Evolutionary conservation across 768 basidiomycete genomes (phyloP).

Genomic region (Phaeotremella fagi): DNA sequence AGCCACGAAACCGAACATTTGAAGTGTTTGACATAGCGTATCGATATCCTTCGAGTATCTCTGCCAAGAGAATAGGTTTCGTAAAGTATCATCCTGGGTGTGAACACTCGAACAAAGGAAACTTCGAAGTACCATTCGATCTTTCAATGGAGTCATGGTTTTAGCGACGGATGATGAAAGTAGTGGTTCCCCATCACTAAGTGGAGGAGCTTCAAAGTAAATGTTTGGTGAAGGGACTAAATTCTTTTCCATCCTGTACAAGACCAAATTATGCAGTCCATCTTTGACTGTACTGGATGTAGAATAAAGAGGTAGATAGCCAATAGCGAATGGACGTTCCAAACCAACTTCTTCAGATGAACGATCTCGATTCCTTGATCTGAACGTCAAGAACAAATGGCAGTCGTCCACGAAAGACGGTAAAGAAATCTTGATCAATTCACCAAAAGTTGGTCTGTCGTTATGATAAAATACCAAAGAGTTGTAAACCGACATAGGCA

Average conservation of each 20-base stretch:
- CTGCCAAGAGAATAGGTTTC: conserved; percentile 58
- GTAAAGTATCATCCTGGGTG: conserved; percentile 81
- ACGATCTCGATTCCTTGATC: conserved; percentile 54
- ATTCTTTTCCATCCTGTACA: conserved; percentile 77
- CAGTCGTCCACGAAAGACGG: conserved; percentile 62
- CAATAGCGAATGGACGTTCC: conserved; percentile 85
- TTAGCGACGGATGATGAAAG: conserved; percentile 62
- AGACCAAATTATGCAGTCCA: conserved; percentile 74
- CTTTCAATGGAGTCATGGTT: conserved; percentile 65
- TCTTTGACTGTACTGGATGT: conserved; percentile 79
- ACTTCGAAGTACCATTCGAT: conserved; percentile 74
- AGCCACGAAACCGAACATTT: conserved; percentile 83
- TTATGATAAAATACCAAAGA: conserved; percentile 88
- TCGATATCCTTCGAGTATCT: conserved; percentile 57
- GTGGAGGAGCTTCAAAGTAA: conserved; percentile 65
- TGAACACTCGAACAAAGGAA: conserved; percentile 88
- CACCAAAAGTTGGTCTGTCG: conserved; percentile 84
- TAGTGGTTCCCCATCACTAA: conserved; percentile 43
- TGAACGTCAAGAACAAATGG: conserved; percentile 93
- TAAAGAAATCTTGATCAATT: conserved; percentile 81
- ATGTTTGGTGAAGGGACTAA: conserved; percentile 59
- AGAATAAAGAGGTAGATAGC: conserved; percentile 80
- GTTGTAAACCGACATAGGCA: conserved; percentile 69
- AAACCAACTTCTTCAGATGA: conserved; percentile 48
- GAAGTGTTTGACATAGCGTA: conserved; percentile 64